Evolutionary conservation across 495 filamentous ascomycete species (phyloP).

Genomic region (Penicillium coffeae): DNA sequence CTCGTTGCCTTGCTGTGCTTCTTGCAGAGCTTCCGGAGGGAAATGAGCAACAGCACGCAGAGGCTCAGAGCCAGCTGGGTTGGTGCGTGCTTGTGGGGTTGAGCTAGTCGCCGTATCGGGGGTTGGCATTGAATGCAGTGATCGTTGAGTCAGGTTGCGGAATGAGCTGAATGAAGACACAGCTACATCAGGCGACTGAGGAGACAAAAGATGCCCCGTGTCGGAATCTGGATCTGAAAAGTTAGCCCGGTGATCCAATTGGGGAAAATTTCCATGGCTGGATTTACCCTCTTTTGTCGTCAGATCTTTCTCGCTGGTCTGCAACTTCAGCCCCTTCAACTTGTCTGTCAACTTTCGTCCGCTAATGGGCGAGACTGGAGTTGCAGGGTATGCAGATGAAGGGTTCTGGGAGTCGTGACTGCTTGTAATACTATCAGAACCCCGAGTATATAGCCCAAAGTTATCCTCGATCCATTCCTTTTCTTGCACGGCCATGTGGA

Average conservation of each 20-base stretch:
- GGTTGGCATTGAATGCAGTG: conserved; percentile 22
- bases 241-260: not conserved
- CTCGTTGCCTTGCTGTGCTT: conserved; percentile 34
- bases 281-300: conserved; percentile 41
- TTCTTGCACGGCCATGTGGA: conserved; percentile 77
- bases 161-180: conserved; percentile 61
- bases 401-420: conserved; percentile 15
- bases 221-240: conserved; percentile 1
- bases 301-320: conserved; percentile 63
- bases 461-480: conserved; percentile 77
- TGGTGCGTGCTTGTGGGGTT: conserved; percentile 11
- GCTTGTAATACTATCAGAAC: conserved; percentile 7
- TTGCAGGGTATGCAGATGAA: conserved; percentile 29
- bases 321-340: conserved; percentile 68
- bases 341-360: conserved; percentile 67
- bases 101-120: conserved; percentile 26
- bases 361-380: conserved; percentile 58
- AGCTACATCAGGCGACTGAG: conserved; percentile 60
- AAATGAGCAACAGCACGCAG: conserved; percentile 34
- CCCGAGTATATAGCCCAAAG: conserved; percentile 56
- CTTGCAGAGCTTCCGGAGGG: conserved; percentile 40
- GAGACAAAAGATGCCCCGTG: conserved; percentile 49
- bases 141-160: conserved; percentile 29
- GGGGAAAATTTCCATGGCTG: not conserved
- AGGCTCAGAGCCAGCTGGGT: conserved; percentile 10